phyloP scores from a whole-genome alignment of 2,329 filamentous ascomycete genomes.

The Mycosphaerelloides madeirae region DNA sequence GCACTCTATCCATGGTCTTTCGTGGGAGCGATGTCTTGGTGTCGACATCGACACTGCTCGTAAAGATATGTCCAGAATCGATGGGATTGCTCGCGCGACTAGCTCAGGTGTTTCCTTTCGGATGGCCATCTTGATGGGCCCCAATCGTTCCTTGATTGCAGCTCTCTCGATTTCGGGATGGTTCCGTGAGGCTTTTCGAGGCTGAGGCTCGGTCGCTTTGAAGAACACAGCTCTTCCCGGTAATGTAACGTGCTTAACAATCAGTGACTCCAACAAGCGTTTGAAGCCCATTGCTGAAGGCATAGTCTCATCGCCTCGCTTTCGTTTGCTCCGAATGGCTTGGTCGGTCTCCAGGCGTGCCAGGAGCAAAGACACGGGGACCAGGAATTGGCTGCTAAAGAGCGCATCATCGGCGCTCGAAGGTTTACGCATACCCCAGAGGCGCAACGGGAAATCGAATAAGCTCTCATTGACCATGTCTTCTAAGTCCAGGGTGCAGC shows the following conservation, averaged over 20 bases:
- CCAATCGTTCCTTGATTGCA: constrained; percentile 8
- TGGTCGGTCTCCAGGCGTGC: background rate
- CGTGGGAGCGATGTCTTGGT: constrained; percentile 36
- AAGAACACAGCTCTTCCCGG: constrained; percentile 38
- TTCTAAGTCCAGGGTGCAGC: too few relatives aligned
- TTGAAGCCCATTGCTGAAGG: background rate
- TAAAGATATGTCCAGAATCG: constrained; percentile 39
- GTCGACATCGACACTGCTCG: constrained; percentile 38
- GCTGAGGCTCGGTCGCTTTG: constrained; percentile 10
- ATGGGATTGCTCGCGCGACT: constrained; percentile 12
- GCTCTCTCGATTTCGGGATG: background rate
- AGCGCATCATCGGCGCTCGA: constrained; percentile 18
- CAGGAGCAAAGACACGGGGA: constrained; percentile 20
- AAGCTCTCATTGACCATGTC: background rate
- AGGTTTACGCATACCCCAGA: constrained; percentile 28
- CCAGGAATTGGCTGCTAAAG: constrained; percentile 26
- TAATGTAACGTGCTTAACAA: constrained; percentile 41
- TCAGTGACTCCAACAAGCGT: constrained; percentile 17
- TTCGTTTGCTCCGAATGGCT: constrained; percentile 16
- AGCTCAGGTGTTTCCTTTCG: background rate
- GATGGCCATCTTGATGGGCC: constrained; percentile 4
- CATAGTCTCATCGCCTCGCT: constrained; percentile 6
- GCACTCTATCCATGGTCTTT: constrained; percentile 43
- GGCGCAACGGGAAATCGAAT: constrained; percentile 18
- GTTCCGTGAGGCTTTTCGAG: background rate